phyloP scores from a whole-genome alignment of 805 yeast genomes.

The Wickerhamomyces rabaulensis region DNA sequence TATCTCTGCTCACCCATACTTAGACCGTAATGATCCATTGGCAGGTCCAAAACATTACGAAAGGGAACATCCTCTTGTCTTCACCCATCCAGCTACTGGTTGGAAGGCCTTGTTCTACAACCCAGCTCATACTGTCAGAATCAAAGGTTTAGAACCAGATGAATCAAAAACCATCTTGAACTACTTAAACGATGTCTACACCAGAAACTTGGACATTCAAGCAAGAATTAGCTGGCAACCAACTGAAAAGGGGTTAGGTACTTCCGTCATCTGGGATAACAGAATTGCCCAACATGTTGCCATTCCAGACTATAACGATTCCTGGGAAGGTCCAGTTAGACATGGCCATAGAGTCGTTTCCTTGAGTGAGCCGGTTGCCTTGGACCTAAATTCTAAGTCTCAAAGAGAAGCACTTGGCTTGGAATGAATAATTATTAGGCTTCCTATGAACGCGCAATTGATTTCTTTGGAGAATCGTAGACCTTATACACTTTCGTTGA shows the following conservation, averaged over 20 bases:
- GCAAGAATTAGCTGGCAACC: slow-evolving; percentile 49
- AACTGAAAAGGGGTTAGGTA: slow-evolving; percentile 35
- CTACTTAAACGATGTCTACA: slow-evolving; percentile 39
- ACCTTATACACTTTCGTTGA: neutral
- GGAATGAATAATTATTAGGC: neutral
- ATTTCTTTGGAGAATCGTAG: neutral
- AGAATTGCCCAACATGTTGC: slow-evolving; percentile 48
- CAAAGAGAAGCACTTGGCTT: slow-evolving; percentile 49
- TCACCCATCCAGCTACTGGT: slow-evolving; percentile 60
- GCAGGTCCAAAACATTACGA: slow-evolving; percentile 42
- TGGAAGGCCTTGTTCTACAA: slow-evolving; percentile 53
- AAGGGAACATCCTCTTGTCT: slow-evolving; percentile 50
- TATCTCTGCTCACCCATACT: slow-evolving; percentile 34
- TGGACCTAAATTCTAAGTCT: slow-evolving; percentile 43
- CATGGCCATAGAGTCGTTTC: slow-evolving; percentile 52
- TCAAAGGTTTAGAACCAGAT: slow-evolving; percentile 43
- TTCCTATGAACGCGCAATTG: no score
- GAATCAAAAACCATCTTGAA: slow-evolving; percentile 42
- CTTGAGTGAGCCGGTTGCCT: slow-evolving; percentile 47
- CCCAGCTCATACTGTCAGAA: slow-evolving; percentile 41
- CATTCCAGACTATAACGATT: slow-evolving; percentile 38
- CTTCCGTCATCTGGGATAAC: slow-evolving; percentile 59
- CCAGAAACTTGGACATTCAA: slow-evolving; percentile 49
- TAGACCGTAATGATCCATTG: slow-evolving; percentile 38
- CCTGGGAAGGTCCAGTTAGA: slow-evolving; percentile 46